These are phyloP conservation scores for Mortierella sp. DNA, from an alignment of 371 early-diverging fungal genomes.

Conservation along the genomic window DNA sequence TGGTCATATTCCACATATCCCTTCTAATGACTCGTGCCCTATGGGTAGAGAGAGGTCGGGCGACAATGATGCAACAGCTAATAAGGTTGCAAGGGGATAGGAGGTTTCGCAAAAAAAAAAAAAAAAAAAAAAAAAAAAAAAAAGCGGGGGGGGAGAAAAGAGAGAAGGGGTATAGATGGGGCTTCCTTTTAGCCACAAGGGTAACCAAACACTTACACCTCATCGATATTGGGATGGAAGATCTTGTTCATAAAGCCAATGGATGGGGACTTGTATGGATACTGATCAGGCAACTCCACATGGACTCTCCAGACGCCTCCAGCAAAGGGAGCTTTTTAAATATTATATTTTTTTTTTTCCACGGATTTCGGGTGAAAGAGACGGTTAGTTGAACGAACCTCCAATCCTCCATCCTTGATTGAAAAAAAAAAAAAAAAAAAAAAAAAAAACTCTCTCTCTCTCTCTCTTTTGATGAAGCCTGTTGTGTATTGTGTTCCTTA, in stretches of 20 bases:
- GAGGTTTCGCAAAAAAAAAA: background rate
- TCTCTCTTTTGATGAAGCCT: too few relatives aligned
- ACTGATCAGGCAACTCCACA: constrained; percentile 98
- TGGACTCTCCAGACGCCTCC: constrained; percentile 98
- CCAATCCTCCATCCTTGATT: too few relatives aligned
- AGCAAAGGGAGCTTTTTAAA: constrained; percentile 95
- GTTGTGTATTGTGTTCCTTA: too few relatives aligned
- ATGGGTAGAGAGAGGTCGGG: background rate
- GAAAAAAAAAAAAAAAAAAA: too few relatives aligned
- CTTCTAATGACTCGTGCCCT: background rate
- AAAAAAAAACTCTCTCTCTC: too few relatives aligned
- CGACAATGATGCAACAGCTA: constrained; percentile 5
- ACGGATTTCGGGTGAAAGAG: background rate
- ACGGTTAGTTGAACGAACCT: constrained; percentile 25
- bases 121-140: background rate
- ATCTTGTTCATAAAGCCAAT: constrained; percentile 99
- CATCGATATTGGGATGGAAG: constrained; percentile 99
- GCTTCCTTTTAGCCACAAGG: background rate
- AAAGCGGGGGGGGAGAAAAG: constrained; percentile 3
- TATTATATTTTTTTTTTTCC: background rate
- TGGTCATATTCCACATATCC: too few relatives aligned
- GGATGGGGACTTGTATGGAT: constrained; percentile 99
- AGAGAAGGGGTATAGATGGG: background rate
- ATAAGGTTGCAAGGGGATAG: constrained; percentile 13
- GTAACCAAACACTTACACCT: constrained; percentile 75